These are phyloP conservation scores for Nothopassalora personata DNA, from an alignment of 2,329 filamentous ascomycete species.

Conservation along the genomic window DNA sequence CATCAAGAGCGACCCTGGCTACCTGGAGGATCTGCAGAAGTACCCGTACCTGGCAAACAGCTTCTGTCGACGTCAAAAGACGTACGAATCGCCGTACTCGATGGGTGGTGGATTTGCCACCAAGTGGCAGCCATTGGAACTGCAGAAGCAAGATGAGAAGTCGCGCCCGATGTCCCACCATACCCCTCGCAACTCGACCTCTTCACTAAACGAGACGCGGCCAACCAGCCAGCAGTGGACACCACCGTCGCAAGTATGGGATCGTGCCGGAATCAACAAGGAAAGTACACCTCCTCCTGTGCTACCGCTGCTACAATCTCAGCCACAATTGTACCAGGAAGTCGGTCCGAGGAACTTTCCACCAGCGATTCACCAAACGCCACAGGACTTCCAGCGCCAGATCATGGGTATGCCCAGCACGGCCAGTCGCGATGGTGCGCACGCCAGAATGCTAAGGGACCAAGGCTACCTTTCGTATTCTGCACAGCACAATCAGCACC, in stretches of 20 bases:
- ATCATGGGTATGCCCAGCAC: constrained; percentile 28
- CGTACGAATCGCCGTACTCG: constrained; percentile 45
- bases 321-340: constrained; percentile 14
- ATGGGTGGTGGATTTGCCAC: constrained; percentile 38
- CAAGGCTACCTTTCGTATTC: constrained; percentile 23
- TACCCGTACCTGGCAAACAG: constrained; percentile 45
- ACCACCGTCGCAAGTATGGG: constrained; percentile 32
- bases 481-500: constrained; percentile 12
- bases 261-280: constrained; percentile 16
- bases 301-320: constrained; percentile 8
- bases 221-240: constrained; percentile 31
- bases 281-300: constrained; percentile 19
- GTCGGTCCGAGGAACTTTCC: constrained; percentile 7
- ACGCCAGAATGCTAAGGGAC: constrained; percentile 32
- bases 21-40: constrained; percentile 40
- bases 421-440: constrained; percentile 31
- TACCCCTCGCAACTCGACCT: constrained; percentile 26
- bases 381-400: constrained; percentile 40
- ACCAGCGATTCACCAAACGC: constrained; percentile 34
- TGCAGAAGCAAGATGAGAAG: constrained; percentile 16
- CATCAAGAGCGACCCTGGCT: constrained; percentile 32
- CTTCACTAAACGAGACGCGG: constrained; percentile 12
- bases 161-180: constrained; percentile 11
- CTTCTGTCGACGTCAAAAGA: constrained; percentile 41
- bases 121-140: constrained; percentile 34